phyloP scores from a whole-genome alignment of 352 stramenopile genomes.

The Globisporangium lucens region DNA sequence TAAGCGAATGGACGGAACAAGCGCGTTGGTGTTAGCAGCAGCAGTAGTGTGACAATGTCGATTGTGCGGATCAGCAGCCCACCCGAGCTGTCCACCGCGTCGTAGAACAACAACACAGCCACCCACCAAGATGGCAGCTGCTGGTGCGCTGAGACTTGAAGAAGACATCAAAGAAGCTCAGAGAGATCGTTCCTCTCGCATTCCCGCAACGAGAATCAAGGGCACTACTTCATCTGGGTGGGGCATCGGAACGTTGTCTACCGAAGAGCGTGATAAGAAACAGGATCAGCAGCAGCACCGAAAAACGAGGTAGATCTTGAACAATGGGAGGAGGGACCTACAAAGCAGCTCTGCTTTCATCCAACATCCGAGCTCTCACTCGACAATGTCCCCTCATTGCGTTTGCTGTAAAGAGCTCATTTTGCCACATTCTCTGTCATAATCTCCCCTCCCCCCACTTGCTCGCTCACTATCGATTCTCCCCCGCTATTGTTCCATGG shows the following conservation, averaged over 20 bases:
- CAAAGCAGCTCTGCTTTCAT: too few relatives aligned
- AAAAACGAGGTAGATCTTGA: too few relatives aligned
- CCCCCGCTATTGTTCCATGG: not conserved
- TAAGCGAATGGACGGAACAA: not conserved
- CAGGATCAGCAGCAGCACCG: too few relatives aligned
- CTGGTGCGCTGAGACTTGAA: not conserved
- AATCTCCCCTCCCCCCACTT: too few relatives aligned
- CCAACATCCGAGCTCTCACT: too few relatives aligned
- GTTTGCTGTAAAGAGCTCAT: not conserved
- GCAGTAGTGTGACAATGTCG: not conserved
- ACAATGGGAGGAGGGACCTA: too few relatives aligned
- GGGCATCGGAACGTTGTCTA: not conserved
- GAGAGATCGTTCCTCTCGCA: not conserved
- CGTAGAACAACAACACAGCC: not conserved
- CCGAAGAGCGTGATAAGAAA: too few relatives aligned
- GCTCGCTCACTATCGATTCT: too few relatives aligned
- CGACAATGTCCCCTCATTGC: too few relatives aligned
- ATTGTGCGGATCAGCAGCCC: not conserved
- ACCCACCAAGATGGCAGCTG: slow-evolving; percentile 3
- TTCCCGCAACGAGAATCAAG: not conserved
- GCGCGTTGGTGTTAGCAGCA: not conserved
- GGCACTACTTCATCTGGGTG: not conserved
- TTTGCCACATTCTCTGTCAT: too few relatives aligned
- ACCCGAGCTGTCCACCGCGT: not conserved
- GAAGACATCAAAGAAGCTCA: not conserved